Percentiles rank a stretch among this genome's conserved stretches.
Conservation (phyloP, 2,329 filamentous ascomycete genomes). For the Hyphodiscus sp. region DNA sequence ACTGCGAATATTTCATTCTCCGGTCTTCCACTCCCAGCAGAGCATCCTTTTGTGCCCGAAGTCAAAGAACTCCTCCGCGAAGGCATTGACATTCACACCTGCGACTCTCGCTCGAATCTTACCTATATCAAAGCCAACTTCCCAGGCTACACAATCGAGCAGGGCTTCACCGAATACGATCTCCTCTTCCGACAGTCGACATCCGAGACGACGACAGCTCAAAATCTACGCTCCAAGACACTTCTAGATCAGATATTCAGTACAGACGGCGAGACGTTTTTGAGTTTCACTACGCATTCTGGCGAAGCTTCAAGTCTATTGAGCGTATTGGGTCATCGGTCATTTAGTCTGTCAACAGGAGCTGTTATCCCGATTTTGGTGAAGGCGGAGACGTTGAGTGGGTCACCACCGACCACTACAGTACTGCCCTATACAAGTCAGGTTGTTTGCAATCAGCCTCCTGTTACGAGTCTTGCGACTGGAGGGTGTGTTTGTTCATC, state of each 20-base stretch:
- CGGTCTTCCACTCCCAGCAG: conserved; percentile 43
- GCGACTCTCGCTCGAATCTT: conserved; percentile 53
- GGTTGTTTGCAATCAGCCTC: conserved; percentile 5
- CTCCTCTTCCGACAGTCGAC: conserved; percentile 38
- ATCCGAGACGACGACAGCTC: conserved; percentile 38
- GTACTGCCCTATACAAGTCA: conserved; percentile 3
- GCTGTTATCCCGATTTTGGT: conserved; percentile 63
- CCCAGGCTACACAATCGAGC: conserved; percentile 50
- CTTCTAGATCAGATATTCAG: conserved; percentile 52
- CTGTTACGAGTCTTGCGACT: neutral
- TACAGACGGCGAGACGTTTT: conserved; percentile 45
- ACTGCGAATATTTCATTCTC: conserved; percentile 58
- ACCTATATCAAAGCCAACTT: conserved; percentile 46
- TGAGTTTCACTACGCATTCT: conserved; percentile 55
- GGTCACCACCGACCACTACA: conserved; percentile 2
- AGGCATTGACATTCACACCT: conserved; percentile 61
- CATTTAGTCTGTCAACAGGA: conserved; percentile 56
- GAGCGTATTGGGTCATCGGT: conserved; percentile 12
- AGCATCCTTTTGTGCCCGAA: conserved; percentile 47
- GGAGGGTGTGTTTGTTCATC: too few species aligned
- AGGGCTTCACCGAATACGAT: conserved; percentile 53
- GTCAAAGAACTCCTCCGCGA: conserved; percentile 63
- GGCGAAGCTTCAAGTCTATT: conserved; percentile 49
- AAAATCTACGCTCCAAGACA: conserved; percentile 37
- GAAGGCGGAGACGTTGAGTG: conserved; percentile 43